These are phyloP conservation scores for Lactarius psammicola DNA, from an alignment of 768 basidiomycete genomes.

Conservation along the genomic window DNA sequence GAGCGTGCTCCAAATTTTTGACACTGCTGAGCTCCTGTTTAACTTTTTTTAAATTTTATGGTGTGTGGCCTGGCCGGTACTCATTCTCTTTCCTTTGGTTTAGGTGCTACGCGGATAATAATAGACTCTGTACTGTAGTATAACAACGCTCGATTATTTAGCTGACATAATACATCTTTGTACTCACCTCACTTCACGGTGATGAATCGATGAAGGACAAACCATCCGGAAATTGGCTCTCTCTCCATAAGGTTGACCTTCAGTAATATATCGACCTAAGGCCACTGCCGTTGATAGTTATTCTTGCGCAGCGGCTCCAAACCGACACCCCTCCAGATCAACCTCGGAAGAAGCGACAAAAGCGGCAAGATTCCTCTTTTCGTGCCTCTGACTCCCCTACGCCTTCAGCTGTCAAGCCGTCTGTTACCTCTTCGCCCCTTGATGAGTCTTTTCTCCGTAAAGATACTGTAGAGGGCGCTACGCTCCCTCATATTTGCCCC, in stretches of 20 bases:
- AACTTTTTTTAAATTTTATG: not conserved
- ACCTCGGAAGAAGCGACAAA: constrained; percentile 10
- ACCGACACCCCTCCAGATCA: not conserved
- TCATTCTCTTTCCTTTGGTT: constrained; percentile 6
- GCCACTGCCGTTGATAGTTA: constrained; percentile 10
- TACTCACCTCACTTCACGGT: not conserved
- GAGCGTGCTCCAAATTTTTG: constrained; percentile 70
- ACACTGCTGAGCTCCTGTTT: constrained; percentile 44
- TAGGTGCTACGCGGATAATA: not conserved
- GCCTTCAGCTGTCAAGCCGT: constrained; percentile 5
- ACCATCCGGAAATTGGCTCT: constrained; percentile 22
- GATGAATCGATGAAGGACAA: not conserved
- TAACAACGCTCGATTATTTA: too few species aligned
- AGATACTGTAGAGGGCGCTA: constrained; percentile 16
- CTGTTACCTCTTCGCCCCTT: not conserved
- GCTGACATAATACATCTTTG: constrained; percentile 17
- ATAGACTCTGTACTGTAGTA: too few species aligned
- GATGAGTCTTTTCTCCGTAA: not conserved
- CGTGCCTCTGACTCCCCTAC: constrained; percentile 1
- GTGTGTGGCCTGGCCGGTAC: not conserved
- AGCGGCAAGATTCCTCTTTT: not conserved
- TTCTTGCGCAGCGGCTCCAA: constrained; percentile 11
- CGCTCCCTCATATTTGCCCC: constrained; percentile 35
- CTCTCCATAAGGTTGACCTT: constrained; percentile 22
- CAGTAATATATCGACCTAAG: constrained; percentile 1